Evolutionary conservation across 805 yeast species (phyloP), one percentile per base, ranked within the genome.

Genomic region (Candida ponderosae): DNA sequence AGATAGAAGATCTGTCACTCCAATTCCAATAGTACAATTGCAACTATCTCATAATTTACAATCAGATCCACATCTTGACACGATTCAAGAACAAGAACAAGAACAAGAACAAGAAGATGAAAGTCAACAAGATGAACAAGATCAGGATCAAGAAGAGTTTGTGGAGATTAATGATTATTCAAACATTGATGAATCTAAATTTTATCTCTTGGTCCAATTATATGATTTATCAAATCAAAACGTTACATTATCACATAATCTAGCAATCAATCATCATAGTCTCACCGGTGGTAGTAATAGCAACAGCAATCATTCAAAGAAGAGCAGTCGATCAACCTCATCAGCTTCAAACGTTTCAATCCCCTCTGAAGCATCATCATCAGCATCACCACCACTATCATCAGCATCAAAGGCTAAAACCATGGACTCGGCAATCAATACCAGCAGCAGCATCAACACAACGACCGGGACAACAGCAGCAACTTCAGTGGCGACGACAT

Each of bases 1-100:
- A 32, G 63, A 57, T 27, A 47, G 62, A 35, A 44, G 63, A 32
- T 62, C 54, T 29, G 48, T 58, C 7, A 48, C 59, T 13, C 63
- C 63, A 4, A 59, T 61, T 5, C 62, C 62, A 3, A 57, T 59
- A 36, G 44, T 57, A 13, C 44, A 50, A 20, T 34, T 55, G 5
- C 34, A 38, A 1, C 41, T 58, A n/a, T n/a, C n/a, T n/a, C n/a
- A n/a, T n/a, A n/a, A n/a, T n/a, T n/a, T n/a, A n/a, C n/a, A n/a
- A n/a, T n/a, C n/a, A n/a, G n/a, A n/a, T n/a, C n/a, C n/a, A n/a
- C n/a, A n/a, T n/a, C n/a, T n/a, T n/a, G n/a, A n/a, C n/a, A n/a
- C n/a, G n/a, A n/a, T n/a, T n/a, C n/a, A n/a, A n/a, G n/a, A n/a
- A n/a, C 4, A 32, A 32, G 8, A 51, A 56, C 21, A 23, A 37